These are phyloP conservation scores for Sorghum bicolor DNA, from an alignment of 176 grass and related monocot genomes.

Conservation along the genomic window Sorghum_bicolor_NCBIv3 NC_012873.2:12261001-12261500, in stretches of 20 bases:
- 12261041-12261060: not conserved
- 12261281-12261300: not conserved
- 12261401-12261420: rapidly evolving
- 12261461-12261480: rapidly evolving
- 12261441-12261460: not conserved
- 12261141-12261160: not conserved
- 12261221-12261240: rapidly evolving
- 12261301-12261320: not conserved
- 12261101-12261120: not conserved
- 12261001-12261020: not conserved
- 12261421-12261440: not conserved
- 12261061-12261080: not conserved
- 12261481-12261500: not conserved
- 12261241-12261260: not conserved
- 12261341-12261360: constrained; percentile 20
- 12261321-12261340: not conserved
- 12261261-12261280: not conserved
- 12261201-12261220: not conserved
- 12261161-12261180: not conserved
- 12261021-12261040: rapidly evolving
- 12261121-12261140: not conserved
- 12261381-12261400: not conserved
- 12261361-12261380: not conserved
- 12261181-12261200: not conserved
- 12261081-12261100: not conserved